These are phyloP conservation scores for Pseudogymnoascus sp. DNA, from an alignment of 2,329 filamentous ascomycete species.

Conservation along the genomic window DNA sequence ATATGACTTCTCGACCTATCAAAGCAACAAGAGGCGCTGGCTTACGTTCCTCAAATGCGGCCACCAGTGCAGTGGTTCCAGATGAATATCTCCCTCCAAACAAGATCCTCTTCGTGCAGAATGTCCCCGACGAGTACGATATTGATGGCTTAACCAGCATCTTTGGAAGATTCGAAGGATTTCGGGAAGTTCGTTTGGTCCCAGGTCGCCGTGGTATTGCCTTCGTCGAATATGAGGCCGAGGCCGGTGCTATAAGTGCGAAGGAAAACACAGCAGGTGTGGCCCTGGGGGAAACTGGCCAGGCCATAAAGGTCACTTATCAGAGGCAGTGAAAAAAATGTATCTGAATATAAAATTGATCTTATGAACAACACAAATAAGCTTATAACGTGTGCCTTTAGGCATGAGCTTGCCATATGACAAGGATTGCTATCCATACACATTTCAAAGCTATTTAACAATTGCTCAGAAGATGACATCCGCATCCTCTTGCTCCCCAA, in stretches of 20 bases:
- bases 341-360: not conserved
- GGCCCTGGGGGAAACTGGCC: conserved; percentile 62
- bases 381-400: not conserved
- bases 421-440: not conserved
- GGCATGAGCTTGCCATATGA: not conserved
- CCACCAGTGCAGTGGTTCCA: conserved; percentile 67
- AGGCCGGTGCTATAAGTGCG: conserved; percentile 80
- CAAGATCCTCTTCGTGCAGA: conserved; percentile 91
- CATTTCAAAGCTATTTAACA: not conserved
- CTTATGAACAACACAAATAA: not conserved
- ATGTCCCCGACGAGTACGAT: conserved; percentile 79
- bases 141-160: conserved; percentile 70
- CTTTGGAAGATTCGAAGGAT: conserved; percentile 86
- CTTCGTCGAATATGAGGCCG: conserved; percentile 92
- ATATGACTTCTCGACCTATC: conserved; percentile 46
- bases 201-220: conserved; percentile 81
- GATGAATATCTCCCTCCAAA: conserved; percentile 97
- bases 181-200: conserved; percentile 84
- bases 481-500: conserved; percentile 68
- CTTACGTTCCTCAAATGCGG: conserved; percentile 65
- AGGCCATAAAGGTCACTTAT: conserved; percentile 90
- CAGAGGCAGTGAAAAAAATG: conserved; percentile 60
- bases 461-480: conserved; percentile 70
- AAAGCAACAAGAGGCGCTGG: conserved; percentile 65
- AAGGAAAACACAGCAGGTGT: conserved; percentile 90